phyloP scores from a whole-genome alignment of 163 green algal species.

The Scenedesmus sp. region DNA sequence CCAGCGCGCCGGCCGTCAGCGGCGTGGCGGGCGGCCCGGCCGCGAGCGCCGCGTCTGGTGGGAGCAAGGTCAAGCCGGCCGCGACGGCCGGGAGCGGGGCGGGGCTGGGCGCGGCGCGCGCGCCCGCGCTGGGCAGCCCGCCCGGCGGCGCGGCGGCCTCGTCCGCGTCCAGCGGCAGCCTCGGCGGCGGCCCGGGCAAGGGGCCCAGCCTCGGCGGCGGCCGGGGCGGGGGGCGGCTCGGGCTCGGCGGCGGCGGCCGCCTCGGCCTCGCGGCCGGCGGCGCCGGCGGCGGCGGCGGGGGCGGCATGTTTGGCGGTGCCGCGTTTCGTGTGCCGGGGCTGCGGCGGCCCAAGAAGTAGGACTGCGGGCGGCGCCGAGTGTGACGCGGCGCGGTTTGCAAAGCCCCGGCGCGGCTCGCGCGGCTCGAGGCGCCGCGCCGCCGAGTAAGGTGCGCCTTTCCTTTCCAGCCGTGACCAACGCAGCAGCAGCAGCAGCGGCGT shows the following conservation, averaged over 20 bases:
- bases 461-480: too few relatives aligned
- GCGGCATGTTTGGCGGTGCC: slow-evolving; percentile 28
- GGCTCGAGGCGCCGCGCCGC: too few relatives aligned
- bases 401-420: too few relatives aligned
- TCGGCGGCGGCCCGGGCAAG: neutral
- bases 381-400: too few relatives aligned
- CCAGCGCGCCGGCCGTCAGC: neutral
- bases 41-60: neutral
- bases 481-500: too few relatives aligned
- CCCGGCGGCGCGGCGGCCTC: neutral
- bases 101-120: neutral
- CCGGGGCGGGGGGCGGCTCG: neutral
- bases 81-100: neutral
- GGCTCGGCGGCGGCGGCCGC: neutral
- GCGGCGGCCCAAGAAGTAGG: slow-evolving; percentile 31
- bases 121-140: neutral
- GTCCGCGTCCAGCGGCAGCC: neutral
- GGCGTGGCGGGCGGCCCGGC: neutral
- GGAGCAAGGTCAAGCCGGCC: neutral
- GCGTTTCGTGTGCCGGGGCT: slow-evolving; percentile 31
- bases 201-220: neutral
- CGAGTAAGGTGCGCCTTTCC: too few relatives aligned
- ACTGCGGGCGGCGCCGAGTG: too few relatives aligned
- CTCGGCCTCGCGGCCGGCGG: neutral
- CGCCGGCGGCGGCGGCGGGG: neutral